Base-by-base conservation (phyloP, 352 stramenopile genomes). In the Pythium coloratum region DNA sequence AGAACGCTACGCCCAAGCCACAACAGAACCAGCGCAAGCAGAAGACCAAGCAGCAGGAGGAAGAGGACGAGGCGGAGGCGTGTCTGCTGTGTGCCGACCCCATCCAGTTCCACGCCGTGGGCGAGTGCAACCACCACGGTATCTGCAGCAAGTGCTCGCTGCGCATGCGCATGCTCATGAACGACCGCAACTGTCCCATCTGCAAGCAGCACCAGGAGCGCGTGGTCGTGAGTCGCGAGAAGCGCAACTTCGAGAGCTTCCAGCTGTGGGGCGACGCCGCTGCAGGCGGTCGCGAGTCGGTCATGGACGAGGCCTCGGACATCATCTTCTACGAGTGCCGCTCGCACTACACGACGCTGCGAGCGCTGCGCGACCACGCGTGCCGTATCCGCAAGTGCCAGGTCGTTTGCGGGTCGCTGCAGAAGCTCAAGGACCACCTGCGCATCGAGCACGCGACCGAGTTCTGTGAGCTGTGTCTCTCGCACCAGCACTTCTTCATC, bases 111-210 rank as follows among this genome's bases (percentile, higher is more conserved):
- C 76, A 83, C 67, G 84, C 84, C 2, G 78, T 94, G 16, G 86
- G 86, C 16, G 75, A 83, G 62, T 94, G 86, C 73, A 92, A 94
- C 56, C 86, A 94, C 69, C 71, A 75, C 18, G 86, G 86, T 20
- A 91, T 94, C 63, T 94, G 86, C 71, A 90, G 79, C 73, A 91
- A 85, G 64, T 94, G 86, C 60, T 86, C 82, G 12, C 86, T 92
- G 75, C 81, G 86, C 49, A 92, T 94, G 86, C 81, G 86, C 14
- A 68, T 91, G 59, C 66, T 92, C 32, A 82, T 94, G 80, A 84
- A 89, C 51, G 86, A 94, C 69, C 78, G 76, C 57, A 84, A 80
- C 62, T 94, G 86, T 55, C 82, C 84, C 33, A 92, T 94, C 77
- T 94, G 86, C 73, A 94, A 92, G 67, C 82, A 86, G 33, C 62